A percentile compares a stretch with the other conserved stretches of the same genome.
Evolutionary conservation across 2,329 filamentous ascomycete genomes (phyloP).

Genomic region (Botrytis sinoallii): DNA sequence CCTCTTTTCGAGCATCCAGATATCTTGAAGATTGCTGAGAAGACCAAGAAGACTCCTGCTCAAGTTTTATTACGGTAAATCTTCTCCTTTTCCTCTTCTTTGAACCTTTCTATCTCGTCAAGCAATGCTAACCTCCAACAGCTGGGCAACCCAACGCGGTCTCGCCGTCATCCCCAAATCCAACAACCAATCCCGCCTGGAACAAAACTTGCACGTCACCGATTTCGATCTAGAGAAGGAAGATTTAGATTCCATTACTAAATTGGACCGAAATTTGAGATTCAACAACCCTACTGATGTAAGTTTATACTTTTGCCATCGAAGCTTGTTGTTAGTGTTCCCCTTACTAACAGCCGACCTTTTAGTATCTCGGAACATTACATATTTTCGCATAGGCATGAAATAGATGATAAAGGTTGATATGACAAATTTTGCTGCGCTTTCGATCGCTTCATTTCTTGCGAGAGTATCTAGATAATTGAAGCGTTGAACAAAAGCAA

Average conservation of each 20-base stretch:
- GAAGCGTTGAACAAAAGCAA: not conserved
- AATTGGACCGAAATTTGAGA: constrained; percentile 62
- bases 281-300: constrained; percentile 72
- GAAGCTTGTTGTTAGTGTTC: no score
- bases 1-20: constrained; percentile 68
- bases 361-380: constrained; percentile 47
- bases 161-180: constrained; percentile 82
- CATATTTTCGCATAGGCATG: constrained; percentile 50
- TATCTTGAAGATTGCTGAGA: constrained; percentile 63
- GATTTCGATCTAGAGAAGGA: constrained; percentile 62
- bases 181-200: constrained; percentile 54
- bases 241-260: constrained; percentile 65
- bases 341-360: constrained; percentile 17
- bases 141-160: constrained; percentile 82
- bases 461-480: not conserved
- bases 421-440: not conserved
- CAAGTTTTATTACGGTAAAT: constrained; percentile 64
- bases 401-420: not conserved
- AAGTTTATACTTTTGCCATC: not conserved
- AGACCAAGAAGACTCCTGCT: constrained; percentile 69
- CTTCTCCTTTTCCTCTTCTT: no score
- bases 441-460: not conserved
- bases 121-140: constrained; percentile 30
- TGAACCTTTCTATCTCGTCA: no score
- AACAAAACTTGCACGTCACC: constrained; percentile 65